Evolutionary conservation across 169 alveolate genomes (phyloP).

Genomic region (Eimeria praecox): DNA sequence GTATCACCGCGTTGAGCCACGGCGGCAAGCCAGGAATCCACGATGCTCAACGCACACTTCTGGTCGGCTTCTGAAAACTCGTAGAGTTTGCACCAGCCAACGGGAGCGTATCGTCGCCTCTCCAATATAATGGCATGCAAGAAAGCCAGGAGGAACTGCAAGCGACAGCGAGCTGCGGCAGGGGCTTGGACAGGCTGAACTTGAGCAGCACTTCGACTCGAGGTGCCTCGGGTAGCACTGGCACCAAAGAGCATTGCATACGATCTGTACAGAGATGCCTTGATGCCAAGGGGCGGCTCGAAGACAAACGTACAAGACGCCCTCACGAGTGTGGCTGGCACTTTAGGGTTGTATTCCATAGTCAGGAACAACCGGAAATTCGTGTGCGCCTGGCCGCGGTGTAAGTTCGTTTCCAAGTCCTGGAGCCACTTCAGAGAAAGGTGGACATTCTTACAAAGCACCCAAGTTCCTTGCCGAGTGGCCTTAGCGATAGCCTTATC

Average conservation of each 20-base stretch:
- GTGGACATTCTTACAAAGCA: constrained; percentile 98
- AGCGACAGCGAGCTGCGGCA: constrained; percentile 93
- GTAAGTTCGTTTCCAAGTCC: constrained; percentile 96
- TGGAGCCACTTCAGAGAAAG: constrained; percentile 97
- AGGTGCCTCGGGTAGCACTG: constrained; percentile 4
- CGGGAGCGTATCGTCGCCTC: constrained; percentile 97
- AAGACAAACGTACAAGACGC: constrained; percentile 96
- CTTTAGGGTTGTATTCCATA: constrained; percentile 96
- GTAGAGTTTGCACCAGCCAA: constrained; percentile 98
- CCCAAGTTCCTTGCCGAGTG: constrained; percentile 98
- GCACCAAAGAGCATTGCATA: constrained; percentile 89
- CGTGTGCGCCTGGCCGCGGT: constrained; percentile 92
- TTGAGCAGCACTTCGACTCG: neutral
- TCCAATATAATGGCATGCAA: constrained; percentile 98
- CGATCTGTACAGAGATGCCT: constrained; percentile 93
- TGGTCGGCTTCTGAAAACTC: constrained; percentile 99
- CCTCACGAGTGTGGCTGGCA: constrained; percentile 96
- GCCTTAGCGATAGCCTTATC: constrained; percentile 96
- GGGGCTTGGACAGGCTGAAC: constrained; percentile 82
- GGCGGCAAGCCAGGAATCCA: constrained; percentile 96
- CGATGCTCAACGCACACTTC: constrained; percentile 95
- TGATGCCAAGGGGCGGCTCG: constrained; percentile 98
- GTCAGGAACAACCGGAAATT: constrained; percentile 98
- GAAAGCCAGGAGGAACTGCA: constrained; percentile 97
- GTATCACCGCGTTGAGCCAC: constrained; percentile 75